A percentile compares a stretch with the other conserved stretches of the same genome.
These are phyloP conservation scores for Sclerotinia nivalis DNA, from an alignment of 2,329 filamentous ascomycete genomes.

Conservation along the genomic window DNA sequence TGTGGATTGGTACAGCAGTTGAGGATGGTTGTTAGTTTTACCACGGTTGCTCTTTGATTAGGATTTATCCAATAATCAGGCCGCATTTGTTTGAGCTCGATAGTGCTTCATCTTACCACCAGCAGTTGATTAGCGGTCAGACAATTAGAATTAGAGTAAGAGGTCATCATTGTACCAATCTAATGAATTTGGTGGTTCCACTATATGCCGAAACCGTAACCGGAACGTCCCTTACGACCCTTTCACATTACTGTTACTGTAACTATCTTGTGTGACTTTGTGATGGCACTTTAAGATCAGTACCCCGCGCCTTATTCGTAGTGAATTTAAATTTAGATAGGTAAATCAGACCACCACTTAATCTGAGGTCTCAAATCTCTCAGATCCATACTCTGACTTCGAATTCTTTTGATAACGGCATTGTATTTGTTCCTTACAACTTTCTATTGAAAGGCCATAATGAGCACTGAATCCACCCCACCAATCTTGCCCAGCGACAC, in stretches of 20 bases:
- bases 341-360: background rate
- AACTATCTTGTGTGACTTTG: background rate
- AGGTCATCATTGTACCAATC: background rate
- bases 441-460: background rate
- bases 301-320: background rate
- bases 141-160: background rate
- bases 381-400: background rate
- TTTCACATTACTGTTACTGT: background rate
- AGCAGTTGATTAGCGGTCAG: background rate
- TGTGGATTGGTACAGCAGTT: background rate
- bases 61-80: background rate
- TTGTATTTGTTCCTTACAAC: background rate
- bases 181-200: no score
- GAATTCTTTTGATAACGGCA: background rate
- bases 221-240: no score
- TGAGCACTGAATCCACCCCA: background rate
- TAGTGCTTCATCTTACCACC: background rate
- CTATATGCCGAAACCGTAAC: no score
- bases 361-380: background rate
- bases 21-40: background rate
- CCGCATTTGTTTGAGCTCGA: background rate
- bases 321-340: background rate
- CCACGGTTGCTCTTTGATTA: background rate
- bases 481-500: background rate
- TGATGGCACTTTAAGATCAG: background rate